Base-by-base conservation (phyloP, 2,329 filamentous ascomycete species). In the Fusarium sp. region DNA sequence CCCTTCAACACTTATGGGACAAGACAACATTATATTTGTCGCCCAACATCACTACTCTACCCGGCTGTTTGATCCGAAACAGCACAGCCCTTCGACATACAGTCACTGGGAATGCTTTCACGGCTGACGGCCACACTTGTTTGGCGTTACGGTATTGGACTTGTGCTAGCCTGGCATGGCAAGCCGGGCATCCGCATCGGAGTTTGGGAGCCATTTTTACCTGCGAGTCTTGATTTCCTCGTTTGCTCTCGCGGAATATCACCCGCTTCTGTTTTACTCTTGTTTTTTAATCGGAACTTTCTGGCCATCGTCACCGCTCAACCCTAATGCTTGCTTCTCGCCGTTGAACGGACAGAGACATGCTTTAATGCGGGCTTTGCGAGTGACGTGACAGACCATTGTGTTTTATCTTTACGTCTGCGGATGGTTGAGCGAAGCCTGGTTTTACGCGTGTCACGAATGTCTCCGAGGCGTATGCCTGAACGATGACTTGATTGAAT, bases 271-370 rank as follows among this genome's bases (percentile, higher is more conserved):
- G 66, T 73, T 70, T 69, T 65, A 63, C 61, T 63, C 54, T 51
- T 51, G 49, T 60, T 65, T 61, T 68, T 74, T 73, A 76, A 66
- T 74, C 65, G 55, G 56, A 61, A 14, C 39, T 46, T 70, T 65
- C 64, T 60, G 49, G 62, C 56, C 68, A 76, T 76, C 59, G 58
- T 41, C 37, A 38, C 48, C 51, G 54, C 58, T 58, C 59, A 49
- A 38, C 54, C 57, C 46, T 49, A 33, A 65, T 59, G 59, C 66
- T 68, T 66, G 60, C 68, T 68, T 58, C 63, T 74, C 66, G 57
- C 70, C 72, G 75, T 77, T 77, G 75, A 77, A 63, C 75, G 75
- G 75, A 59, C 64, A 69, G 75, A 70, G 63, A 41, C 56, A 63
- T 59, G 57, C 60, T 66, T 60, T 73, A 73, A 66, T 70, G 45